Base-by-base conservation (phyloP, 345 rosid species). In the Eucalyptus erythrocorys region DNA sequence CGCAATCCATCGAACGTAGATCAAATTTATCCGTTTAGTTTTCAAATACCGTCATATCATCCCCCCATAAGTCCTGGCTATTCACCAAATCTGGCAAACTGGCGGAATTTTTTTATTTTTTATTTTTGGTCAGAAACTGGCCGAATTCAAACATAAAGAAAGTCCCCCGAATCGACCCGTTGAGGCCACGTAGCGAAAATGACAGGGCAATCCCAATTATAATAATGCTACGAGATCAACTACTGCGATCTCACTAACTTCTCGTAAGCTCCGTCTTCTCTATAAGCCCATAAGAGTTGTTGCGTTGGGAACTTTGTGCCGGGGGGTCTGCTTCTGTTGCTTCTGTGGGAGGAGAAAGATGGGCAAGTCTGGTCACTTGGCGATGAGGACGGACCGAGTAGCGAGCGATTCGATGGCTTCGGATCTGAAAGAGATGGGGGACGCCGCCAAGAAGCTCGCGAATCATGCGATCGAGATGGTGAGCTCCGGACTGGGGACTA, bases 401-500 rank as follows among this genome's bases (percentile, higher is more conserved):
- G 80, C 92, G 11, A 90, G 85, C 47, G 84, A 91, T 13, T 37
- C 93, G 90, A 64, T 95, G 59, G 88, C 89, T 45, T 91, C 96
- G 2, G 97, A 96, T 90, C 27, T 93, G 89, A 92, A 92, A 85
- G 96, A 93, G 90, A 92, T 95, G 45, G 82, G 85, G 32, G 81
- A 90, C 8, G 95, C 95, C 43, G 94, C 94, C 40, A 94, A 91
- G 93, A 92, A 90, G 88, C 90, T 96, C 48, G 89, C 90, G 85
- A 89, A 47, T 50, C 95, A 94, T 90, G 87, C 94, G 57, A 80
- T 94, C 89, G 91, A 79, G 89, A 94, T 96, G 76, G 95, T 90
- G 79, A 93, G 95, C 61, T 88, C 92, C 66, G 99, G 98, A 19
- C 86, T 96, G 76, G 99, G 98, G 59, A 96, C 99, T 14, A 90